These are phyloP conservation scores for Yamadazyma buinensis DNA, from an alignment of 1,139 yeast species.

Conservation along the genomic window DNA sequence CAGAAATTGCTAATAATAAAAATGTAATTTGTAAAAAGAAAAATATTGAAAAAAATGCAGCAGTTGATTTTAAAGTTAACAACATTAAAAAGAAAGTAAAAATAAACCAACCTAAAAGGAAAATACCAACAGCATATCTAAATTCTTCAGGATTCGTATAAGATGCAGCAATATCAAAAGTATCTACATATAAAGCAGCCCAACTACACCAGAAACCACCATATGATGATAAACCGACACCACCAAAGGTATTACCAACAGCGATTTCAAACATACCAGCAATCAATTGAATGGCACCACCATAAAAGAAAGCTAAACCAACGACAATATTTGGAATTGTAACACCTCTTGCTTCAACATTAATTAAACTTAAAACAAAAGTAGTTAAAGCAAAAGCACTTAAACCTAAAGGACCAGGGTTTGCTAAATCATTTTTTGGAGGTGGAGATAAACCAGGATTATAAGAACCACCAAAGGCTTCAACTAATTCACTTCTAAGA, in stretches of 20 bases:
- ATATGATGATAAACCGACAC: slow-evolving; percentile 72
- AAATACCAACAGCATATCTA: slow-evolving; percentile 63
- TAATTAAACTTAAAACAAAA: slow-evolving; percentile 65
- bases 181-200: slow-evolving; percentile 67
- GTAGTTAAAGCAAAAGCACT: slow-evolving; percentile 84
- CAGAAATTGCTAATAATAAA: slow-evolving; percentile 61
- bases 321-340: slow-evolving; percentile 34
- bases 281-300: slow-evolving; percentile 70
- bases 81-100: slow-evolving; percentile 67
- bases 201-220: slow-evolving; percentile 91
- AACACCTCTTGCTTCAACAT: slow-evolving; percentile 35
- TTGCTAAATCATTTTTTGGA: slow-evolving; percentile 71
- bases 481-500: slow-evolving; percentile 52
- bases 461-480: slow-evolving; percentile 74
- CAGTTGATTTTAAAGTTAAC: slow-evolving; percentile 74
- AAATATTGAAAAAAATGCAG: slow-evolving; percentile 69
- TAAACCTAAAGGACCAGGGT: slow-evolving; percentile 87
- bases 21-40: slow-evolving; percentile 64
- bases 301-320: slow-evolving; percentile 80
- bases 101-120: slow-evolving; percentile 73
- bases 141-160: slow-evolving; percentile 40
- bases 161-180: slow-evolving; percentile 69
- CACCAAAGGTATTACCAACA: slow-evolving; percentile 87
- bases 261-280: slow-evolving; percentile 81
- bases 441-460: slow-evolving; percentile 64